phyloP scores from a whole-genome alignment of 2,329 filamentous ascomycete genomes.

The Curvularia verruculosa region DNA sequence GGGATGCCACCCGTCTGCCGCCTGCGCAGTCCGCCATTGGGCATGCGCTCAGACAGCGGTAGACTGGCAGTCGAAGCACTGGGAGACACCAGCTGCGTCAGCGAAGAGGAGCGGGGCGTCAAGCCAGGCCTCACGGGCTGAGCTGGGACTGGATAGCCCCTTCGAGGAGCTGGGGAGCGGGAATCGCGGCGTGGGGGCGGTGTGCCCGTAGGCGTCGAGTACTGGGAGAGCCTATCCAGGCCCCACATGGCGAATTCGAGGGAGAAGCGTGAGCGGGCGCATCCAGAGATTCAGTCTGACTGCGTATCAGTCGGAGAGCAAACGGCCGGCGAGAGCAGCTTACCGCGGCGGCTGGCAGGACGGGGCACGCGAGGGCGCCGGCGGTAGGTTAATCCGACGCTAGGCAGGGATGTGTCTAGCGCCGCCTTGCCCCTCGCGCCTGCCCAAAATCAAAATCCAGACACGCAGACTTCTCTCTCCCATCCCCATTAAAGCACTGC shows the following conservation, averaged over 20 bases:
- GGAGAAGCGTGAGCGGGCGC: background rate
- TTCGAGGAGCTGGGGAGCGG: constrained; percentile 74
- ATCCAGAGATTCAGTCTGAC: background rate
- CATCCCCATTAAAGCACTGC: constrained; percentile 35
- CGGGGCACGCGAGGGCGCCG: constrained; percentile 6
- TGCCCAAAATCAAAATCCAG: constrained; percentile 44
- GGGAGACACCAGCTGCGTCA: constrained; percentile 70
- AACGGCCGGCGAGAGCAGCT: background rate
- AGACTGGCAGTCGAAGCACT: constrained; percentile 80
- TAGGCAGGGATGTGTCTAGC: constrained; percentile 33
- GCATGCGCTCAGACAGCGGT: constrained; percentile 65
- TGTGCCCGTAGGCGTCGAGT: constrained; percentile 68
- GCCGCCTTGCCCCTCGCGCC: constrained; percentile 34
- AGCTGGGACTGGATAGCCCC: constrained; percentile 71
- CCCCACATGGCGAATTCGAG: constrained; percentile 69
- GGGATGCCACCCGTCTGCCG: constrained; percentile 60
- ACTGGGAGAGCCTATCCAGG: constrained; percentile 80
- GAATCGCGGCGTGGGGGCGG: constrained; percentile 68
- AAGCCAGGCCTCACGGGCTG: constrained; percentile 72
- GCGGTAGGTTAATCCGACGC: constrained; percentile 32
- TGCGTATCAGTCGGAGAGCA: background rate
- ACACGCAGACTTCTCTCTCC: constrained; percentile 41
- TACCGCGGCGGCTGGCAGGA: background rate
- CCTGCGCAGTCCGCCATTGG: constrained; percentile 72
- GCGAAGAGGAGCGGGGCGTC: constrained; percentile 74